These are phyloP conservation scores for Colletotrichum neosansevieriae DNA, from an alignment of 2,329 filamentous ascomycete genomes.

Conservation along the genomic window DNA sequence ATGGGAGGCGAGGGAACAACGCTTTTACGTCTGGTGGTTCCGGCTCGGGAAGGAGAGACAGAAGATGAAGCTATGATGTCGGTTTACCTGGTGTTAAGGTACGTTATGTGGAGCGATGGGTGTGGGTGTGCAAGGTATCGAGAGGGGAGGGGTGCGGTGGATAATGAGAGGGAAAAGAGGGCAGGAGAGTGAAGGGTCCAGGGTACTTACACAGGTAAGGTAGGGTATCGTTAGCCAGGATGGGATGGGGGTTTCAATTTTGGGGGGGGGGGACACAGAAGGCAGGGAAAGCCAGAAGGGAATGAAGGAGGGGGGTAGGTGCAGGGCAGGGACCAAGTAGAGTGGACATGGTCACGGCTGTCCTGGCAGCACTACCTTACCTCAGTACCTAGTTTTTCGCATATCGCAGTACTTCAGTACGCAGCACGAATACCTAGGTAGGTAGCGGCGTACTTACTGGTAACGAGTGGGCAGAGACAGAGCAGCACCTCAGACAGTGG, in stretches of 20 bases:
- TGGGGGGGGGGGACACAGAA: neutral
- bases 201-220: neutral
- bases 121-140: neutral
- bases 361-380: neutral
- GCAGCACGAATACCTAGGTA: neutral
- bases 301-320: slow-evolving; percentile 5
- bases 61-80: slow-evolving; percentile 42
- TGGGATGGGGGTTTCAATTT: slow-evolving; percentile 27
- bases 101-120: slow-evolving; percentile 39
- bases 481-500: too few species aligned
- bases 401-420: too few species aligned
- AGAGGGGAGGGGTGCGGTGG: slow-evolving; percentile 2
- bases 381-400: too few species aligned
- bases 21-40: slow-evolving; percentile 42
- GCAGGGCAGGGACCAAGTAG: slow-evolving; percentile 19
- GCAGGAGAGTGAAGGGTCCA: slow-evolving; percentile 32
- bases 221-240: slow-evolving; percentile 29
- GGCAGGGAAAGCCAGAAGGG: slow-evolving; percentile 6
- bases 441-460: neutral
- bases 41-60: slow-evolving; percentile 41
- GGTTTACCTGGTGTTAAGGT: slow-evolving; percentile 38
- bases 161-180: slow-evolving; percentile 7
- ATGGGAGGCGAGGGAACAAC: slow-evolving; percentile 42
- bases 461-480: too few species aligned
- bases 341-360: slow-evolving; percentile 19